phyloP scores from a whole-genome alignment of 768 basidiomycete species.

The Jaapia argillacea region DNA sequence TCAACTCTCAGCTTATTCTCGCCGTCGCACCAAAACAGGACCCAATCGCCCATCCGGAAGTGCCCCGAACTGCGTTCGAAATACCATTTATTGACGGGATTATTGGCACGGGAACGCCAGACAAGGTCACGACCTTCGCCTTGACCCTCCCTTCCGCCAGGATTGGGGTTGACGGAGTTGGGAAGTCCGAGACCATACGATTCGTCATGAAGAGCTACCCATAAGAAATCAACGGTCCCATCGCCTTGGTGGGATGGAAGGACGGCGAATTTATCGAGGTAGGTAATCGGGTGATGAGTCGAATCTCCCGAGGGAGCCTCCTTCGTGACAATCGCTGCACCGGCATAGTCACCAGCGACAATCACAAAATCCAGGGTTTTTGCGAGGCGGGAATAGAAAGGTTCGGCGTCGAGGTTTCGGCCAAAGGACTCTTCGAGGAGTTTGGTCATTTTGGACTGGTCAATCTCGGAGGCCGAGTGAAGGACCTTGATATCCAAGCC shows the following conservation, averaged over 20 bases:
- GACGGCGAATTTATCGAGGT: constrained; percentile 98
- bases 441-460: constrained; percentile 63
- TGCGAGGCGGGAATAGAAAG: constrained; percentile 76
- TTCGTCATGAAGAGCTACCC: constrained; percentile 98
- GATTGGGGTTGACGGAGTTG: constrained; percentile 87
- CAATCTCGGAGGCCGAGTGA: constrained; percentile 57
- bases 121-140: constrained; percentile 93
- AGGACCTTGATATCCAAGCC: constrained; percentile 83
- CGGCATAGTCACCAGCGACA: constrained; percentile 90
- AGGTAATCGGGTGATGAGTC: constrained; percentile 50
- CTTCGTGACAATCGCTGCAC: constrained; percentile 87
- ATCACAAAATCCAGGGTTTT: constrained; percentile 82
- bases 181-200: constrained; percentile 93
- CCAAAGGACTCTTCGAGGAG: constrained; percentile 86
- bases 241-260: constrained; percentile 93
- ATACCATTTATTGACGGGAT: constrained; percentile 99
- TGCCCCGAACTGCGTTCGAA: constrained; percentile 94
- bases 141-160: constrained; percentile 76
- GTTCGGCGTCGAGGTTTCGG: constrained; percentile 53
- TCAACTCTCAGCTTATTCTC: constrained; percentile 75
- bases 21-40: constrained; percentile 97
- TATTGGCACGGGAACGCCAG: constrained; percentile 88
- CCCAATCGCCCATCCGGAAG: constrained; percentile 76
- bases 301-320: constrained; percentile 27
- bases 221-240: constrained; percentile 97